These are phyloP conservation scores for Hippophae gyantsensis DNA, from an alignment of 306 rosid genomes.

Conservation along the genomic window DNA sequence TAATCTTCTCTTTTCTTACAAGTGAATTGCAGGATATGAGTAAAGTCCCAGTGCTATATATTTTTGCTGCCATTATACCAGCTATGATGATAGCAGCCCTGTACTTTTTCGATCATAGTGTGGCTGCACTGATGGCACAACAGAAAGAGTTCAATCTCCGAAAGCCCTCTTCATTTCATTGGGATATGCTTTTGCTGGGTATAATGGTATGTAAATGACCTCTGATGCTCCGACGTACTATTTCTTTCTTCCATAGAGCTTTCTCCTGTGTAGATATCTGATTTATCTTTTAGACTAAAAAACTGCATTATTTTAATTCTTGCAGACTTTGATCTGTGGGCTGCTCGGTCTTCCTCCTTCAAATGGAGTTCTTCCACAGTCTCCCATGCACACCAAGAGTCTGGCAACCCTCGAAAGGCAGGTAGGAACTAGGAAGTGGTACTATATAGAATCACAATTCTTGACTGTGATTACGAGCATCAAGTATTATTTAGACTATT, in stretches of 20 bases:
- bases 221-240: background rate
- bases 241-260: background rate
- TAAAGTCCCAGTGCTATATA: constrained; percentile 41
- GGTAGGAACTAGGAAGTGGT: constrained; percentile 35
- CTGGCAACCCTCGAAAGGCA: constrained; percentile 72
- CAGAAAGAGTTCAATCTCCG: constrained; percentile 84
- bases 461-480: background rate
- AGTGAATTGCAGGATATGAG: constrained; percentile 54
- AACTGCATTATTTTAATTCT: constrained; percentile 4
- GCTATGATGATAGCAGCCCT: constrained; percentile 79
- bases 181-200: constrained; percentile 67
- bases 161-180: constrained; percentile 85
- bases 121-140: constrained; percentile 82
- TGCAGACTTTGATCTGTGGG: constrained; percentile 78
- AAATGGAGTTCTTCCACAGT: constrained; percentile 93
- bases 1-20: too few relatives aligned
- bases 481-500: constrained; percentile 2
- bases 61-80: constrained; percentile 66
- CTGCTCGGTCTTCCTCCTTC: constrained; percentile 92
- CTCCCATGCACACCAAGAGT: constrained; percentile 96
- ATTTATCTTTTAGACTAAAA: background rate
- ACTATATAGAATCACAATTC: background rate
- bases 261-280: background rate
- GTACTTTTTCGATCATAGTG: constrained; percentile 81
- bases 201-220: constrained; percentile 37